Base-by-base conservation (phyloP, 805 yeast species). In the Grigorovia transvaalensis region DNA sequence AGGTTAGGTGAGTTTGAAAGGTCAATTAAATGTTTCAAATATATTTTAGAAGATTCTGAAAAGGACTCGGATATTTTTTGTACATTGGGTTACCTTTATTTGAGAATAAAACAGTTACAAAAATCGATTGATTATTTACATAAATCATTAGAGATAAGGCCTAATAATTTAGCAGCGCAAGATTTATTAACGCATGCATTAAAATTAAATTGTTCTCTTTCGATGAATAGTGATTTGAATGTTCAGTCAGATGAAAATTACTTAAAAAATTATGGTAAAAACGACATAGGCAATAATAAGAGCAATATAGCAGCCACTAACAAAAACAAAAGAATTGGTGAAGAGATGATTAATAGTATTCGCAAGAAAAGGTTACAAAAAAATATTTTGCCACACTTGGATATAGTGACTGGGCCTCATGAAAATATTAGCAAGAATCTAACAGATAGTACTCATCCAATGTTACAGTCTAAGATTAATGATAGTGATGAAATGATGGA, bases 141-240 rank as follows among this genome's bases (percentile, higher is more conserved):
- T 64, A 82, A 79, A 58, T 91, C 96, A 0, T 71, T 93, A 51
- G 85, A 95, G 0, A 69, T 90, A 2, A 69, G 80, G 9, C 90
- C 96, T 1, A 77, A 81, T 44, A 96, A 91, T 64, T 85, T 91
- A 0, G 84, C 89, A 17, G 93, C 97, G 0, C 73, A 80, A 11
- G 97, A 91, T 60, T 68, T 93, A 46, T 71, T 93, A 54, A 80
- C 80, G 57, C 77, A 95, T 56, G 96, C 98, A 3, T 69, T 85
- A 48, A 89, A 83, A 54, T 71, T 76, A 30, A 84, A 84, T 64
- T 59, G 64, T 12, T 55, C 61, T 1, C 52, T 61, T 45, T 52
- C 59, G 11, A 43, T 65, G 19, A 69, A 65, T 50, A 54, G 59
- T 2, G 63, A 59, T 42, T 69, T 43, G 11, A 9, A 4, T 11